phyloP scores from a whole-genome alignment of 176 grass and related monocot genomes.

The Poa annua region DNA sequence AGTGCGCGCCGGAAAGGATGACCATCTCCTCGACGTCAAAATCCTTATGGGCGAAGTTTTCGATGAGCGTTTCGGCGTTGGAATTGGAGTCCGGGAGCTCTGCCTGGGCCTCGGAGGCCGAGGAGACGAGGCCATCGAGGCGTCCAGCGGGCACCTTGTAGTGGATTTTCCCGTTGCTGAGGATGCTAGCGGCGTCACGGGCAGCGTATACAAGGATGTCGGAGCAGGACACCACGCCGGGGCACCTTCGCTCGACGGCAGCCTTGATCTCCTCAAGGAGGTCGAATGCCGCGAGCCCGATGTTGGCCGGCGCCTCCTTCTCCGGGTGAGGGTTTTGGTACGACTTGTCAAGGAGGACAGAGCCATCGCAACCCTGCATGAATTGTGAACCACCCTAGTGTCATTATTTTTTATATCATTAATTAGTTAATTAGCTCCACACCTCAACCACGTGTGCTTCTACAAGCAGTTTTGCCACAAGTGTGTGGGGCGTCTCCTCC shows the following conservation, averaged over 20 bases:
- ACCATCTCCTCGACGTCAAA: slow-evolving; percentile 65
- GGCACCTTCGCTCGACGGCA: slow-evolving; percentile 51
- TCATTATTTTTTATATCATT: neutral
- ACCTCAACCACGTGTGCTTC: neutral
- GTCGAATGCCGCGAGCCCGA: slow-evolving; percentile 57
- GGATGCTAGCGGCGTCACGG: slow-evolving; percentile 55
- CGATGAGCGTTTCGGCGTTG: slow-evolving; percentile 30
- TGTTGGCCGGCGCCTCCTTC: slow-evolving; percentile 52
- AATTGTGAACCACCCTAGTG: neutral
- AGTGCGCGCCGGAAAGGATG: slow-evolving; percentile 73
- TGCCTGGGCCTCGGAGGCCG: slow-evolving; percentile 43
- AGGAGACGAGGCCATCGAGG: slow-evolving; percentile 61
- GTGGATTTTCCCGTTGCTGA: slow-evolving; percentile 48
- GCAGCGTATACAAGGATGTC: slow-evolving; percentile 62
- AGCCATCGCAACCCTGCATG: slow-evolving; percentile 63
- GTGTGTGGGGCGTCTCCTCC: too few relatives aligned
- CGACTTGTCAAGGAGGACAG: slow-evolving; percentile 53
- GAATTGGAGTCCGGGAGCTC: slow-evolving; percentile 55
- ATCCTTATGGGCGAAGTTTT: slow-evolving; percentile 53
- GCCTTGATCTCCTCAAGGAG: slow-evolving; percentile 66
- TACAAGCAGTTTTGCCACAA: neutral
- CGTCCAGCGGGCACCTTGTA: slow-evolving; percentile 64
- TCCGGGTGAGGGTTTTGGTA: slow-evolving; percentile 50
- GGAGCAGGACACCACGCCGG: slow-evolving; percentile 65
- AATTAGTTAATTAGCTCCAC: neutral